These are phyloP conservation scores for Saposhnikovia divaricata DNA, from an alignment of 129 eudicot genomes.

Conservation along the genomic window DNA sequence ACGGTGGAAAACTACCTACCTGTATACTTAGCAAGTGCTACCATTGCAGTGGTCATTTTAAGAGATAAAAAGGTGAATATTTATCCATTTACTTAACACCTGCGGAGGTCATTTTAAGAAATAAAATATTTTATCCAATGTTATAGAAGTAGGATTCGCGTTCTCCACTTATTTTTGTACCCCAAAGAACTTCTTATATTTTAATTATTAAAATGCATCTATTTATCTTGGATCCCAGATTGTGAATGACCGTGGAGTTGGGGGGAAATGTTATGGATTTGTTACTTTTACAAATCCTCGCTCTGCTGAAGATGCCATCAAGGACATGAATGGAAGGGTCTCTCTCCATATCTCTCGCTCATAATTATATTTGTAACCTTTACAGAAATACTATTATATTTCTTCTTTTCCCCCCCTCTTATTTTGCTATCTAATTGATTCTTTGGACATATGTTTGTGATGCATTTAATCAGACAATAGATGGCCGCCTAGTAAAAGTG, in stretches of 20 bases:
- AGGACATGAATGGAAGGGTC: slow-evolving; percentile 87
- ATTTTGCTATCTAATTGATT: not conserved
- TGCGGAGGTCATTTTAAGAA: too few relatives aligned
- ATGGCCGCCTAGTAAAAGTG: slow-evolving; percentile 75
- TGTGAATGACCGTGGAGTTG: slow-evolving; percentile 59
- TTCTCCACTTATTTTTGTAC: too few relatives aligned
- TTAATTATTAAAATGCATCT: slow-evolving; percentile 2
- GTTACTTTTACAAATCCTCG: slow-evolving; percentile 83
- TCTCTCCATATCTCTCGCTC: not conserved
- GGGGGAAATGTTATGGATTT: slow-evolving; percentile 82
- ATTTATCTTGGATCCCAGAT: slow-evolving; percentile 40
- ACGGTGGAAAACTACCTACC: too few relatives aligned
- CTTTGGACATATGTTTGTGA: not conserved
- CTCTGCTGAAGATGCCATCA: slow-evolving; percentile 75
- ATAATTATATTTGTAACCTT: not conserved
- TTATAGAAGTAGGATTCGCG: too few relatives aligned
- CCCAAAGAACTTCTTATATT: too few relatives aligned
- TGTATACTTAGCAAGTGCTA: too few relatives aligned
- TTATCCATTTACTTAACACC: not conserved
- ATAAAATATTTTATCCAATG: too few relatives aligned
- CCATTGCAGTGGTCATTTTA: too few relatives aligned
- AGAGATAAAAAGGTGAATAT: too few relatives aligned
- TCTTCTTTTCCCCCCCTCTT: not conserved
- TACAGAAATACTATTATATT: not conserved
- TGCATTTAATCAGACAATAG: slow-evolving; percentile 44